A percentile compares a stretch with the other conserved stretches of the same genome.
Evolutionary conservation across 768 basidiomycete genomes (phyloP).

Genomic region (Leccinum variicolor): DNA sequence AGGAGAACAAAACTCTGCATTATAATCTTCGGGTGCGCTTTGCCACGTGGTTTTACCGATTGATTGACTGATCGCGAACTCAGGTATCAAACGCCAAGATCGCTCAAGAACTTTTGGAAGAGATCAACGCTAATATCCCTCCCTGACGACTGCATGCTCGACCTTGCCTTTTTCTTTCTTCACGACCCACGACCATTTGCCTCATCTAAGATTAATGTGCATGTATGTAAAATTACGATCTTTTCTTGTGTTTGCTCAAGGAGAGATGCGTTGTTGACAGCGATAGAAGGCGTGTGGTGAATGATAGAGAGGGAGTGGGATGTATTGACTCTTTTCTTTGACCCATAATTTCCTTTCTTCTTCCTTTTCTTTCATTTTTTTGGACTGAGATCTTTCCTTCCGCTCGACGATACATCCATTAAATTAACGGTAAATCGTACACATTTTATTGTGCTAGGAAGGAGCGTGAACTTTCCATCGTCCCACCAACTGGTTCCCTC

Average conservation of each 20-base stretch:
- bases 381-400: constrained; percentile 6
- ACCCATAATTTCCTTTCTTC: not conserved
- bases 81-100: constrained; percentile 70
- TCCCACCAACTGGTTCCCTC: constrained; percentile 77
- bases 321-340: not conserved
- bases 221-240: constrained; percentile 30
- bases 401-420: constrained; percentile 17
- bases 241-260: constrained; percentile 29
- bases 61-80: constrained; percentile 2
- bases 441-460: constrained; percentile 10
- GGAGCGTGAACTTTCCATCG: constrained; percentile 55
- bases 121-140: constrained; percentile 44
- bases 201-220: constrained; percentile 35
- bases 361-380: constrained; percentile 6
- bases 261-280: constrained; percentile 19
- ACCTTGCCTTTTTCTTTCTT: constrained; percentile 2
- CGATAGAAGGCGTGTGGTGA: constrained; percentile 19
- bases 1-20: constrained; percentile 55
- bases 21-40: constrained; percentile 72
- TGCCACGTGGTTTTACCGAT: not conserved
- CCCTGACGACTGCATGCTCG: constrained; percentile 12
- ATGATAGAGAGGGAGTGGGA: constrained; percentile 14
- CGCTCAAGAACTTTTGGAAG: constrained; percentile 63
- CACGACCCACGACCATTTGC: constrained; percentile 18
- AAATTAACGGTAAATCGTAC: constrained; percentile 28